Evolutionary conservation across 805 yeast species (phyloP), one percentile per base, ranked within the genome.

Genomic region (Scheffersomyces lignosus): DNA sequence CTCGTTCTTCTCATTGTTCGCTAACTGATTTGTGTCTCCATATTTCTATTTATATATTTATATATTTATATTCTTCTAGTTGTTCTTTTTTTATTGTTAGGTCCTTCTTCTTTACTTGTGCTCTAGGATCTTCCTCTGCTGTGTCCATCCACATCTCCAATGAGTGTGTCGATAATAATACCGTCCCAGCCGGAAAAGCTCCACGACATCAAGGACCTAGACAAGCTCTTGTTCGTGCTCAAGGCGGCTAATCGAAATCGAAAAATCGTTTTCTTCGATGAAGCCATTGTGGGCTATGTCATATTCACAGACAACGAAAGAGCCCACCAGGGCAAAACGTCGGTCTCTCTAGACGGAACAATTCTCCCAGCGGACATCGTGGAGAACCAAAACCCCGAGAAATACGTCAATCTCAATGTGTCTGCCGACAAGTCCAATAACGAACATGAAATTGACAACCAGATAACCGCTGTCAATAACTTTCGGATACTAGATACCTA

Each of bases 241-340:
- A 14, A 15, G 12, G 10, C 16, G n/a, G 10, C 4, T 9, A 7
- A 5, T 18, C 13, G 15, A 13, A 23, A 24, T 31, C 41, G 60
- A 29, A 27, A 25, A n/a, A 38, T 59, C 15, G 48, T 58, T 15
- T 65, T 62, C 36, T 60, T 55, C 40, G 68, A 63, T 34, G 71
- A 65, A 36, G 30, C 43, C 3, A 44, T 62, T 20, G 34, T 38
- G 9, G 69, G 64, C 1, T 64, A 53, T 39, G 35, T 64, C 16
- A 33, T 60, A 18, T 51, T 47, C 37, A 38, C 51, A 14, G 33
- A 37, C 13, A 24, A 38, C 17, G 41, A 13, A 32, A 29, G 13
- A 15, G 29, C n/a, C n/a, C n/a, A n/a, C 23, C 37, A 32, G 25
- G 30, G 25, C 31, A 10, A 40, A 24, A 8, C 40, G 33, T 14